These are phyloP conservation scores for Hanseniaspora jakobsenii DNA, from an alignment of 805 yeast genomes.

Conservation along the genomic window DNA sequence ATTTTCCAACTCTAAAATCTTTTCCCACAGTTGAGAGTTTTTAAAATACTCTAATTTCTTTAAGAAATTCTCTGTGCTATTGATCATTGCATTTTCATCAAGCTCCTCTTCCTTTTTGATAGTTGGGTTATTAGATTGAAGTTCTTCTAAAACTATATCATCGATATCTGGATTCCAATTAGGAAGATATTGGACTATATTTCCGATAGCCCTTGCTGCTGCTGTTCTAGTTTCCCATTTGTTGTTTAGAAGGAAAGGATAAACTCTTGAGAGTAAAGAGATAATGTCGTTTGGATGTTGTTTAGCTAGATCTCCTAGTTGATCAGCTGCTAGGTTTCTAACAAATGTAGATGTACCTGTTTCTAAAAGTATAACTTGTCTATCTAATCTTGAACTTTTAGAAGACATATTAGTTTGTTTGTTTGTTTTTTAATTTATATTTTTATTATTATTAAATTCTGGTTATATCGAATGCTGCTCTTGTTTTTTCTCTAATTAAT, in stretches of 20 bases:
- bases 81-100: conserved; percentile 24
- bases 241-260: conserved; percentile 68
- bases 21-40: conserved; percentile 19
- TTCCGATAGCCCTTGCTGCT: conserved; percentile 90
- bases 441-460: too few relatives aligned
- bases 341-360: conserved; percentile 92
- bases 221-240: conserved; percentile 96
- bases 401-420: conserved; percentile 23
- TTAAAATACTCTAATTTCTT: conserved; percentile 25
- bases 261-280: conserved; percentile 72
- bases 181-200: conserved; percentile 66
- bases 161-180: conserved; percentile 72
- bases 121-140: conserved; percentile 14
- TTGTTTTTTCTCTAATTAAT: neutral
- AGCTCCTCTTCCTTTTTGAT: conserved; percentile 16
- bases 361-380: conserved; percentile 48
- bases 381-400: conserved; percentile 34
- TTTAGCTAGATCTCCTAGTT: conserved; percentile 83
- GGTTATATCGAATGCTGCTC: neutral
- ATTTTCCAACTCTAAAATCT: conserved; percentile 28
- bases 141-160: conserved; percentile 27
- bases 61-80: conserved; percentile 27
- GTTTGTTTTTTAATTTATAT: neutral
- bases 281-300: conserved; percentile 89
- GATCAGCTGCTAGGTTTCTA: conserved; percentile 94